Conservation (phyloP, 768 basidiomycete species). For the Chalciporus piperatus region DNA sequence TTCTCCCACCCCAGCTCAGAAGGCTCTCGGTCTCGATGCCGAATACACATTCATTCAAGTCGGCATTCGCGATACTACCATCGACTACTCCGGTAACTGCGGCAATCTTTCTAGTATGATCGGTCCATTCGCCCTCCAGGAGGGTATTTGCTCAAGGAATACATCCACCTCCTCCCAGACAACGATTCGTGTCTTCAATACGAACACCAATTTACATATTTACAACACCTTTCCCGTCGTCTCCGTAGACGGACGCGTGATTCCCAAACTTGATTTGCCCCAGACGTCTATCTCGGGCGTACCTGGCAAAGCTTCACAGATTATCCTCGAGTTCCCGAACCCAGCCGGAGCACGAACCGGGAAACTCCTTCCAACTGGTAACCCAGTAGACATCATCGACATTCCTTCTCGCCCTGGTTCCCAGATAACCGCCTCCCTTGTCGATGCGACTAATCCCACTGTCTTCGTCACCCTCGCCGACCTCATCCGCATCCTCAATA, state of each 20-base stretch:
- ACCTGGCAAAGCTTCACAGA: slow-evolving; percentile 59
- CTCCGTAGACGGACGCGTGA: slow-evolving; percentile 8
- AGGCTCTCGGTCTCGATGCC: slow-evolving; percentile 47
- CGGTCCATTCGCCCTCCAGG: slow-evolving; percentile 70
- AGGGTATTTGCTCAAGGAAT: slow-evolving; percentile 45
- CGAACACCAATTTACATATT: slow-evolving; percentile 68
- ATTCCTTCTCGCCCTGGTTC: slow-evolving; percentile 23
- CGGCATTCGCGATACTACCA: slow-evolving; percentile 52
- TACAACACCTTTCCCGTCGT: slow-evolving; percentile 66
- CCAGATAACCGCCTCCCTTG: slow-evolving; percentile 45
- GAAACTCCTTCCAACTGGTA: slow-evolving; percentile 61
- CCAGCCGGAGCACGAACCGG: slow-evolving; percentile 73
- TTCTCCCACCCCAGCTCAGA: slow-evolving; percentile 41
- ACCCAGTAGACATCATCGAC: slow-evolving; percentile 43
- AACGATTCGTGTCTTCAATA: slow-evolving; percentile 64
- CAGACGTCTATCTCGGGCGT: slow-evolving; percentile 67
- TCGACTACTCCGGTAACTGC: slow-evolving; percentile 75
- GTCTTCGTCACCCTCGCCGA: slow-evolving; percentile 54
- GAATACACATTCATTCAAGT: slow-evolving; percentile 73
- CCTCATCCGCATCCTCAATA: slow-evolving; percentile 38
- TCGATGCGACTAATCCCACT: slow-evolving; percentile 76
- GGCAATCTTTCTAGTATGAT: slow-evolving; percentile 74
- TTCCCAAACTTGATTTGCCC: slow-evolving; percentile 43
- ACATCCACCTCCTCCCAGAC: slow-evolving; percentile 14
- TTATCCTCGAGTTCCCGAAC: slow-evolving; percentile 61